Evolutionary conservation across 2,329 filamentous ascomycete genomes (phyloP).

Genomic region (Tolypocladium tundrense): DNA sequence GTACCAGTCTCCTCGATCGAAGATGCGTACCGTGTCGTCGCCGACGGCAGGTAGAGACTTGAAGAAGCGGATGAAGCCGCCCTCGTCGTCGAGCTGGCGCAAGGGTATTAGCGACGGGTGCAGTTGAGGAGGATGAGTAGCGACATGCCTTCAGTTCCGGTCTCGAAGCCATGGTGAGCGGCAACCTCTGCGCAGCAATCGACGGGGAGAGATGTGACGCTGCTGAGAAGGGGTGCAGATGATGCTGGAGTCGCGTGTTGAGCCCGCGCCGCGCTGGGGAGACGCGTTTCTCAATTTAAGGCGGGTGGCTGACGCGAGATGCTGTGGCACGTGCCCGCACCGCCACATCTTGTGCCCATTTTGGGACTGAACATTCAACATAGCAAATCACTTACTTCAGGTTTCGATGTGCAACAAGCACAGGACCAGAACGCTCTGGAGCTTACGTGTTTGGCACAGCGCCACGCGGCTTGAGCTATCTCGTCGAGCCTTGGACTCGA

Average conservation of each 20-base stretch:
- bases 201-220: background rate
- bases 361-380: background rate
- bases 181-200: background rate
- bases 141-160: constrained; percentile 58
- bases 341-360: background rate
- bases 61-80: constrained; percentile 94
- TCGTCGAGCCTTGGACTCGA: background rate
- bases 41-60: constrained; percentile 66
- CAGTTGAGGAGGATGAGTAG: background rate
- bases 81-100: constrained; percentile 81
- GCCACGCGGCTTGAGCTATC: background rate
- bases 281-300: constrained; percentile 14
- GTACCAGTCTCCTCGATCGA: constrained; percentile 91
- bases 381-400: background rate
- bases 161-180: constrained; percentile 54
- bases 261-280: constrained; percentile 2
- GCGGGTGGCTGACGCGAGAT: background rate
- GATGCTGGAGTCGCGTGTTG: constrained; percentile 3
- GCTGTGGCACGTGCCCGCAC: constrained; percentile 2
- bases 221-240: background rate
- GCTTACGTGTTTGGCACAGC: background rate
- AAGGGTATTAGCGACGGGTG: background rate
- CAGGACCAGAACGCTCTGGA: background rate
- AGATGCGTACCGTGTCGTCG: constrained; percentile 74
- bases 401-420: background rate